These are phyloP conservation scores for Trametes cinnabarina DNA, from an alignment of 768 basidiomycete species.

Conservation along the genomic window DNA sequence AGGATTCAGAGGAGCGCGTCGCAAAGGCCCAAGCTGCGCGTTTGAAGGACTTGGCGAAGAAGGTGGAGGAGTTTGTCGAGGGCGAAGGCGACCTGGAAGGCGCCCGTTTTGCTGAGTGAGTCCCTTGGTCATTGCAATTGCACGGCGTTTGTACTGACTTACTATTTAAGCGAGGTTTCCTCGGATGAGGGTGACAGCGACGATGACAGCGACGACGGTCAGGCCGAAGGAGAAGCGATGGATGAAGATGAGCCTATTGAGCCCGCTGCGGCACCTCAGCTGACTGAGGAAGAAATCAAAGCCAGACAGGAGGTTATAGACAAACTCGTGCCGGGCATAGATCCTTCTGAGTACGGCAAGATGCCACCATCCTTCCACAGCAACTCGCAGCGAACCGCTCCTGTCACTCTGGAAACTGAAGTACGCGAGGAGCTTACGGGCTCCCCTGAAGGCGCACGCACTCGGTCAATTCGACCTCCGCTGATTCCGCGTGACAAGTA, in stretches of 20 bases:
- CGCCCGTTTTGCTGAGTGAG: slow-evolving; percentile 88
- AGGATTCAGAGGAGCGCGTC: slow-evolving; percentile 46
- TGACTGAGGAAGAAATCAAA: slow-evolving; percentile 22
- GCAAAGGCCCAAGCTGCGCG: slow-evolving; percentile 65
- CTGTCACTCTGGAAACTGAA: slow-evolving; percentile 44
- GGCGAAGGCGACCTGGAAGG: slow-evolving; percentile 89
- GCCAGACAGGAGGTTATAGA: slow-evolving; percentile 70
- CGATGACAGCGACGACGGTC: slow-evolving; percentile 34
- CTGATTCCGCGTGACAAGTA: slow-evolving; percentile 80
- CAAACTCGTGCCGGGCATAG: slow-evolving; percentile 75
- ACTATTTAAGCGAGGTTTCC: slow-evolving; percentile 51
- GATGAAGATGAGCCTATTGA: slow-evolving; percentile 31
- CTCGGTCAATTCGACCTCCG: slow-evolving; percentile 66
- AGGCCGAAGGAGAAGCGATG: slow-evolving; percentile 37
- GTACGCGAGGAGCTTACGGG: slow-evolving; percentile 29
- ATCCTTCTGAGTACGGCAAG: slow-evolving; percentile 83
- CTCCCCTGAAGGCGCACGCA: slow-evolving; percentile 21
- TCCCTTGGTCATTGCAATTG: slow-evolving; percentile 10
- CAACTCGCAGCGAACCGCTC: slow-evolving; percentile 67
- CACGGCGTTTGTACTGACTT: neutral
- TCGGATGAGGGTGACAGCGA: slow-evolving; percentile 60
- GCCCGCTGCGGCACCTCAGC: neutral
- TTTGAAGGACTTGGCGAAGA: slow-evolving; percentile 73
- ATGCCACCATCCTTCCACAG: slow-evolving; percentile 72
- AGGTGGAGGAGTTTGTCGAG: slow-evolving; percentile 88